Evolutionary conservation across 2,329 filamentous ascomycete species (phyloP).

Genomic region (Beauveria sp.): DNA sequence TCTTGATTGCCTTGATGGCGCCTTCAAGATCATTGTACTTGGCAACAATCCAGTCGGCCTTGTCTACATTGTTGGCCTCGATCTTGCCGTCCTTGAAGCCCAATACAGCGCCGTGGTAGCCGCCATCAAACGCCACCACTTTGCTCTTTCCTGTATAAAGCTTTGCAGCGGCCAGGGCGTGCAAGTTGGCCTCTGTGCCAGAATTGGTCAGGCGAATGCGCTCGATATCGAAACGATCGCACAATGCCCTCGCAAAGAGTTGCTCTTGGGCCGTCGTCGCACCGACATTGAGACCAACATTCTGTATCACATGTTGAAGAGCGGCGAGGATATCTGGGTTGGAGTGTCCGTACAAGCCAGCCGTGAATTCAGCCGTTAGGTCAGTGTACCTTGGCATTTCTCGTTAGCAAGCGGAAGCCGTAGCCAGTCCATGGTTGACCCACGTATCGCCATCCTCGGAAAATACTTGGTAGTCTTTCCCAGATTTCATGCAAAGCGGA

Average conservation of each 20-base stretch:
- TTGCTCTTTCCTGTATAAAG: slow-evolving; percentile 36
- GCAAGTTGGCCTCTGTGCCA: slow-evolving; percentile 57
- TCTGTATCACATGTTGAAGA: slow-evolving; percentile 35
- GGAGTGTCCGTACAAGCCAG: slow-evolving; percentile 59
- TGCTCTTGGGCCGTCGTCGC: slow-evolving; percentile 44
- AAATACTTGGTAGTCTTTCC: slow-evolving; percentile 26
- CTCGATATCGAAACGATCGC: slow-evolving; percentile 46
- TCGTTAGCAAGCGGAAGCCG: background rate
- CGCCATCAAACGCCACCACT: slow-evolving; percentile 44
- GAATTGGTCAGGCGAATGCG: slow-evolving; percentile 56
- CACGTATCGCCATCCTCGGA: slow-evolving; percentile 34
- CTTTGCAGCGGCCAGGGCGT: slow-evolving; percentile 48
- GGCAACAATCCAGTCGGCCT: slow-evolving; percentile 50
- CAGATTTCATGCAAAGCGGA: slow-evolving; percentile 32
- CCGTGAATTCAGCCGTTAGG: slow-evolving; percentile 55
- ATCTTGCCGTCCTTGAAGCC: slow-evolving; percentile 25
- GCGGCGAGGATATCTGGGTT: slow-evolving; percentile 44
- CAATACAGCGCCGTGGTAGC: slow-evolving; percentile 30
- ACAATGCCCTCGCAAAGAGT: slow-evolving; percentile 43
- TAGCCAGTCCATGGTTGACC: background rate
- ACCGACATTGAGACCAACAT: slow-evolving; percentile 47
- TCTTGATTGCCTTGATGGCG: slow-evolving; percentile 34
- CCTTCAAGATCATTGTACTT: slow-evolving; percentile 52
- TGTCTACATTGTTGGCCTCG: slow-evolving; percentile 39
- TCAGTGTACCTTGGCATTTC: slow-evolving; percentile 41